Percentiles rank a stretch among this genome's conserved stretches.
These are phyloP conservation scores for Coemansia sp. DNA, from an alignment of 192 early-diverging fungal genomes.

Conservation along the genomic window DNA sequence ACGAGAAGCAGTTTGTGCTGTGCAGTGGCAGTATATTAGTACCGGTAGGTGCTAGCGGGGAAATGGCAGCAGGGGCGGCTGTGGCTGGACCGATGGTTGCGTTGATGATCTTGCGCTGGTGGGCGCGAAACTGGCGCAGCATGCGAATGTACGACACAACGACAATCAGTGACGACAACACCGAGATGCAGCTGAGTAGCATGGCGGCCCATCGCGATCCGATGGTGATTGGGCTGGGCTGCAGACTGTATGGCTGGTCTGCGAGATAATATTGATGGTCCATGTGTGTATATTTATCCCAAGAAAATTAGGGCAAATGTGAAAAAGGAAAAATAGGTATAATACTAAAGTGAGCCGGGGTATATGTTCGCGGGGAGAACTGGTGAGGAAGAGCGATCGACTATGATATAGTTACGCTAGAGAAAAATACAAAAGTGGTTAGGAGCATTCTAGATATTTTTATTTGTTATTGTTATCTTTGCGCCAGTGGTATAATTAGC, in stretches of 20 bases:
- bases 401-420: too few species aligned
- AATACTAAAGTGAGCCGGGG: neutral
- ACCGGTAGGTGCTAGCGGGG: too few species aligned
- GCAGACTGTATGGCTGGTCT: neutral
- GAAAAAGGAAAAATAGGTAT: neutral
- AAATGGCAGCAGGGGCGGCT: neutral
- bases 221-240: constrained; percentile 4
- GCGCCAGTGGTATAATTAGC: too few species aligned
- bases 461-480: too few species aligned
- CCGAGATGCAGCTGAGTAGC: constrained; percentile 34
- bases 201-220: constrained; percentile 36
- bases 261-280: neutral
- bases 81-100: constrained; percentile 10
- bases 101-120: constrained; percentile 39
- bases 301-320: neutral
- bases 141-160: constrained; percentile 36
- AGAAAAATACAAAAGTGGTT: too few species aligned
- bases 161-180: constrained; percentile 29
- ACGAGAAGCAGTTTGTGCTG: constrained; percentile 32
- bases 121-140: constrained; percentile 26
- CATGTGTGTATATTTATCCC: neutral
- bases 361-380: too few species aligned
- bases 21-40: too few species aligned
- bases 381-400: too few species aligned
- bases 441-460: too few species aligned